Conservation (phyloP, 495 filamentous ascomycete genomes). For the Articulospora tetracladia region DNA sequence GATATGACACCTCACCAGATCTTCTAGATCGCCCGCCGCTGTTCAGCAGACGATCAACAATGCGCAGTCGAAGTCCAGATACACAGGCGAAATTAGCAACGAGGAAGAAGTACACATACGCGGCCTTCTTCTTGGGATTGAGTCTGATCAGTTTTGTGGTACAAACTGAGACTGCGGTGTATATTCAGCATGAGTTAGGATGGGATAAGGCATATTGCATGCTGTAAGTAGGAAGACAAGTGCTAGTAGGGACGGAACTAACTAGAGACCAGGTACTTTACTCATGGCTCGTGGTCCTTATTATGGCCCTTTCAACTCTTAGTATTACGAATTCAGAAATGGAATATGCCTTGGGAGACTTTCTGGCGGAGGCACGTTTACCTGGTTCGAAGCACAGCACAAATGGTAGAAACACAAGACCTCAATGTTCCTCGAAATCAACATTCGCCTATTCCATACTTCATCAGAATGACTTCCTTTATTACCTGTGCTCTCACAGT, state of each 20-base stretch:
- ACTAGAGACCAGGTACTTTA: slow-evolving; percentile 64
- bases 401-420: slow-evolving; percentile 76
- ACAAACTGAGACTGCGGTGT: slow-evolving; percentile 92
- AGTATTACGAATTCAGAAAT: slow-evolving; percentile 68
- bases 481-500: slow-evolving; percentile 85
- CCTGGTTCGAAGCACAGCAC: slow-evolving; percentile 70
- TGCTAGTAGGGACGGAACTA: not conserved
- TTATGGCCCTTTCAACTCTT: slow-evolving; percentile 84
- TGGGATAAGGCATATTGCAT: slow-evolving; percentile 99
- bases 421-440: slow-evolving; percentile 49
- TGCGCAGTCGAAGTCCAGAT: slow-evolving; percentile 29
- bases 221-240: slow-evolving; percentile 52
- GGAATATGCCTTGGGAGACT: slow-evolving; percentile 64
- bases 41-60: slow-evolving; percentile 25
- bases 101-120: slow-evolving; percentile 78
- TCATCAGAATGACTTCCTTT: slow-evolving; percentile 71
- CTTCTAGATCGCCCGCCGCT: slow-evolving; percentile 8
- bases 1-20: slow-evolving; percentile 22
- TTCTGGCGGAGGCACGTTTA: slow-evolving; percentile 85
- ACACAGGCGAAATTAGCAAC: slow-evolving; percentile 54
- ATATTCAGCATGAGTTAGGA: slow-evolving; percentile 80
- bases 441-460: slow-evolving; percentile 63
- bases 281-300: slow-evolving; percentile 87
- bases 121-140: slow-evolving; percentile 73
- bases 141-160: slow-evolving; percentile 78